These are phyloP conservation scores for Boechera stricta DNA, from an alignment of 345 rosid species.

Conservation along the genomic window DNA sequence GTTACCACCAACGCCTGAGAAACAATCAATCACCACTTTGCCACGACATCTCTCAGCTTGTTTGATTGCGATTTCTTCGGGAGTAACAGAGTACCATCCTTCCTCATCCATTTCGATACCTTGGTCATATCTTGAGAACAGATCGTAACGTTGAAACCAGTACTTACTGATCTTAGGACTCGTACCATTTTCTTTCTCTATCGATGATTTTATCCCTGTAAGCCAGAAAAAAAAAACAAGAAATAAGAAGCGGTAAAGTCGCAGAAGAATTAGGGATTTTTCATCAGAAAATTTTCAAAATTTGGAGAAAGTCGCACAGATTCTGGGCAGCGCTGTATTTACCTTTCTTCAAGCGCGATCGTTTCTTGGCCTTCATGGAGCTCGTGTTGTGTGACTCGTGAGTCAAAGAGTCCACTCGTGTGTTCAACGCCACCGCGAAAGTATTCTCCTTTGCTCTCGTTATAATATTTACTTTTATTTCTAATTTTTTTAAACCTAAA, in stretches of 20 bases:
- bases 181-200: conserved; percentile 1
- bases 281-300: background rate
- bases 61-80: conserved; percentile 52
- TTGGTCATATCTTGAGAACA: conserved; percentile 54
- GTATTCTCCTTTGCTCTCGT: too few species aligned
- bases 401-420: conserved; percentile 23
- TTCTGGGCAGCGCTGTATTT: background rate
- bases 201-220: background rate
- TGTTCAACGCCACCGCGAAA: background rate
- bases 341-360: conserved; percentile 33
- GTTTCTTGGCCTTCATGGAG: conserved; percentile 22
- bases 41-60: conserved; percentile 56
- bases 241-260: background rate
- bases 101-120: conserved; percentile 60
- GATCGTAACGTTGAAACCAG: conserved; percentile 55
- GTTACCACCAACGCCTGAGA: conserved; percentile 62
- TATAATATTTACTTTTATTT: too few species aligned
- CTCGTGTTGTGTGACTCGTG: background rate
- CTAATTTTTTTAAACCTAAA: too few species aligned
- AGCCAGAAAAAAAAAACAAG: too few species aligned
- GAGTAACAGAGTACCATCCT: conserved; percentile 61
- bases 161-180: conserved; percentile 41
- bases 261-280: background rate
- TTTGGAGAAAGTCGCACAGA: background rate
- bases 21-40: conserved; percentile 53